Percentiles rank a stretch among this genome's conserved stretches.
These are phyloP conservation scores for Torulaspora franciscae DNA, from an alignment of 805 yeast species.

Conservation along the genomic window DNA sequence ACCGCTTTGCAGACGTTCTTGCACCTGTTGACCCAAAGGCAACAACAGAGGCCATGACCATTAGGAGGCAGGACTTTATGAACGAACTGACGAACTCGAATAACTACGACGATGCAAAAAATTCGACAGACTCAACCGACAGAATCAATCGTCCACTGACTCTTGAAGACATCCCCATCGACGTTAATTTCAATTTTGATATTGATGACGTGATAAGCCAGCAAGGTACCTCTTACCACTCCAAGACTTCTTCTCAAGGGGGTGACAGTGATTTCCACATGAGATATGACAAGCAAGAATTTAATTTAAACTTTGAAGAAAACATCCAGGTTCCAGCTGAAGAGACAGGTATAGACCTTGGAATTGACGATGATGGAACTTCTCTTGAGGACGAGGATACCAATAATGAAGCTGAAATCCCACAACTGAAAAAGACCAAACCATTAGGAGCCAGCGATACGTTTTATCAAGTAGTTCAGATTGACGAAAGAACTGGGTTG, in stretches of 20 bases:
- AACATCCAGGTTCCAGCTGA: slow-evolving; percentile 8
- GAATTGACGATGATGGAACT: slow-evolving; percentile 8
- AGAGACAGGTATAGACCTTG: slow-evolving; percentile 13
- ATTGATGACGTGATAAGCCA: slow-evolving; percentile 30
- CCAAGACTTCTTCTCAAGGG: slow-evolving; percentile 10
- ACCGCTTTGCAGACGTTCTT: slow-evolving; percentile 12
- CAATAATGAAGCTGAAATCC: slow-evolving; percentile 3
- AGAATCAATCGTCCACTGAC: slow-evolving; percentile 9
- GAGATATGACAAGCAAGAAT: slow-evolving; percentile 12
- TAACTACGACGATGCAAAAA: slow-evolving; percentile 8
- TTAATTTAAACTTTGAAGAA: slow-evolving; percentile 15
- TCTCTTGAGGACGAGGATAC: slow-evolving; percentile 12
- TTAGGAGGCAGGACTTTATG: slow-evolving; percentile 24
- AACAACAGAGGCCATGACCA: slow-evolving; percentile 11
- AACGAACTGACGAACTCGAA: slow-evolving; percentile 26
- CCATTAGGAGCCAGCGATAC: not conserved
- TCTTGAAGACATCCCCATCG: slow-evolving; percentile 23
- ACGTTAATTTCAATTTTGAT: slow-evolving; percentile 30
- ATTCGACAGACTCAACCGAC: not conserved
- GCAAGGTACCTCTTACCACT: slow-evolving; percentile 20
- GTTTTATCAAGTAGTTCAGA: slow-evolving; percentile 1
- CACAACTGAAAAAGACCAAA: slow-evolving; percentile 12
- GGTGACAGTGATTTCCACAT: slow-evolving; percentile 7
- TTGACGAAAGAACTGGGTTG: slow-evolving; percentile 27
- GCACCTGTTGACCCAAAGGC: slow-evolving; percentile 4